Base-by-base conservation (phyloP, 1,284 basidiomycete genomes). In the Xerocomus minutiporus region DNA sequence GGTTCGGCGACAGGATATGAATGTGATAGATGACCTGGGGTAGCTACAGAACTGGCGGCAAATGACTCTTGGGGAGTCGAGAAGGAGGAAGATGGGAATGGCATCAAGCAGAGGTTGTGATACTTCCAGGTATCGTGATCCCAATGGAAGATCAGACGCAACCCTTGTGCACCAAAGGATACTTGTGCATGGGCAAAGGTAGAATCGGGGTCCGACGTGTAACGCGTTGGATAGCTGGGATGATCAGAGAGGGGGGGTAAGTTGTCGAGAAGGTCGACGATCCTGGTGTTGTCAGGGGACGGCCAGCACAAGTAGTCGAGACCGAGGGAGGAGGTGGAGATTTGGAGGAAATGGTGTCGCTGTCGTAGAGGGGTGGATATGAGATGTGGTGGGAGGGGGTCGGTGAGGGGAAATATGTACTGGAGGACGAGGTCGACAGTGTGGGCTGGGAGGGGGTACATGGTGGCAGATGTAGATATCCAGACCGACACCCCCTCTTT, bases 111-210 rank as follows among this genome's bases (percentile, higher is more conserved):
- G 25, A 78, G 70, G 66, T 88, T 83, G 65, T 87, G 84, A 60
- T 85, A 90, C 61, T 75, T 82, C 88, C 87, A 90, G 38, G 71
- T 72, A 5, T 71, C 62, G 13, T 58, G 54, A 61, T 86, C 80
- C 83, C 83, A 87, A 41, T 79, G 78, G 65, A 90, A 87, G 54
- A 88, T 71, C 43, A 89, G 73, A 56, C 85, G 77, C 54, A 85
- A 70, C 13, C 73, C 78, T 25, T 72, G 64, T 25, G 59, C 57
- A 28, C 62, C 57, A 13, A 65, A 52, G 47, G 75, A 72, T 68
- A 86, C 70, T 60, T 78, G 75, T 54, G 81, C 77, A 55, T 89
- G 85, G 8, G 86, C 86, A 66, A 76, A 80, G 25, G 78, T 64
- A 50, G 76, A 70, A 48, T 87, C 83, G 8, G 69, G 64, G 64